These are phyloP conservation scores for Linnemannia hyalina DNA, from an alignment of 192 early-diverging fungal genomes.

Conservation along the genomic window DNA sequence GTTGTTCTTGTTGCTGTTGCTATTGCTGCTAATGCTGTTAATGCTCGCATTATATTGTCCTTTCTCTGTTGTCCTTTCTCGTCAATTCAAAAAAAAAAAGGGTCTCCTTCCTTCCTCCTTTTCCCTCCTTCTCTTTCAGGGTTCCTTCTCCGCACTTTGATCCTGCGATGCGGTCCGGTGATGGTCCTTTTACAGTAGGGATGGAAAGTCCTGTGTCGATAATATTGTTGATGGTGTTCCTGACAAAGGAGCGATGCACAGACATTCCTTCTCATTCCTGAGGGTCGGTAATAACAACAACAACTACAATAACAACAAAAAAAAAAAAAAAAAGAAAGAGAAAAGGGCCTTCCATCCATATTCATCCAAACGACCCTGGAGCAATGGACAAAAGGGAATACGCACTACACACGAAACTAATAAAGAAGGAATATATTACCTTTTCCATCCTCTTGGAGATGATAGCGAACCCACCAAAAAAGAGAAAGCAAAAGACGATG, in stretches of 20 bases:
- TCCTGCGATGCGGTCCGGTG: background rate
- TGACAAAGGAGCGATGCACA: conserved; percentile 4
- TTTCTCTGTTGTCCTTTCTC: background rate
- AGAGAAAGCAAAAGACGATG: conserved; percentile 11
- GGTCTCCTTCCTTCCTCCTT: background rate
- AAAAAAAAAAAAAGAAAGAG: too few species aligned
- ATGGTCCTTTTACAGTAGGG: background rate
- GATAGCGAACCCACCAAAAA: conserved; percentile 16
- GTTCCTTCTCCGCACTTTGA: conserved; percentile 2
- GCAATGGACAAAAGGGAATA: background rate
- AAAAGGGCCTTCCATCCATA: background rate
- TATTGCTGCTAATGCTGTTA: background rate
- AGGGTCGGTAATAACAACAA: background rate
- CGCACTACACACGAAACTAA: background rate
- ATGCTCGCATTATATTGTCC: too few species aligned
- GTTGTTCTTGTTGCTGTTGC: background rate
- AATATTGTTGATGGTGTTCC: background rate
- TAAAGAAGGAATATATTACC: conserved; percentile 19
- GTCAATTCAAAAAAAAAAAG: background rate
- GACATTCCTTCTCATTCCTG: conserved; percentile 9
- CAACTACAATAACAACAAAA: background rate
- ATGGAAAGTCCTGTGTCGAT: conserved; percentile 3
- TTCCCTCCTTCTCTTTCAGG: background rate
- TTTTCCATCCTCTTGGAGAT: conserved; percentile 24
- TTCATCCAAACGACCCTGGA: background rate